Evolutionary conservation across 495 filamentous ascomycete genomes (phyloP), one percentile per base, ranked within the genome.

Genomic region (Penicillium cataractarum): DNA sequence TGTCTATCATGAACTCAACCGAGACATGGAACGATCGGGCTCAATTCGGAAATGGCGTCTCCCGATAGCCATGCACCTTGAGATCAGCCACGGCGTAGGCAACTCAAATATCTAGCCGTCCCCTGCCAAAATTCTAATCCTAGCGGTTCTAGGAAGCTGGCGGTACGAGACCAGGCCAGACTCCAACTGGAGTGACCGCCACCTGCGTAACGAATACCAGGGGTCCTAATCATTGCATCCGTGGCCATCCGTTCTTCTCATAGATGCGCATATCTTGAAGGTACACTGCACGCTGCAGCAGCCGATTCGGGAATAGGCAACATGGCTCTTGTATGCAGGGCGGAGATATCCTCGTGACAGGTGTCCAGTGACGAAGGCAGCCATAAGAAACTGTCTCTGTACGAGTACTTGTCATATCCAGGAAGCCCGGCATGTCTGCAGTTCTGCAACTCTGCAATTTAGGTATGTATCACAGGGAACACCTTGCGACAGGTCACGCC

Each of bases 391-490:
- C 26, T 24, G 6, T 3, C 27, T 49, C 10, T 4, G 27, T 33
- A 7, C 51, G 33, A 31, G 12, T n/a, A 2, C 6, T 13, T 21
- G 29, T 24, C 29, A 15, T 33, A 19, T 53, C 27, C 22, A 10
- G 10, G 50, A 4, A 4, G 17, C n/a, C 26, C 8, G 31, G 19
- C 19, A 46, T 22, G 40, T 44, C 40, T 21, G 40, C 27, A 31
- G 29, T 12, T 33, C 50, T 53, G 50, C 50, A 53, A 53, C 51
- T 35, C 42, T 22, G 51, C 58, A 70, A 62, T 65, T 60, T 64
- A 22, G 48, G 37, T 49, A 63, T 55, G 64, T 66, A 49, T 65
- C 52, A 64, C 64, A 63, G 42, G 57, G 22, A 54, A n/a, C 44
- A 22, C 26, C 37, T 22, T 66, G 57, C 17, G 44, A 54, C 31